These are phyloP conservation scores for Saccharomycopsis sp. DNA, from an alignment of 805 yeast genomes.

Conservation along the genomic window DNA sequence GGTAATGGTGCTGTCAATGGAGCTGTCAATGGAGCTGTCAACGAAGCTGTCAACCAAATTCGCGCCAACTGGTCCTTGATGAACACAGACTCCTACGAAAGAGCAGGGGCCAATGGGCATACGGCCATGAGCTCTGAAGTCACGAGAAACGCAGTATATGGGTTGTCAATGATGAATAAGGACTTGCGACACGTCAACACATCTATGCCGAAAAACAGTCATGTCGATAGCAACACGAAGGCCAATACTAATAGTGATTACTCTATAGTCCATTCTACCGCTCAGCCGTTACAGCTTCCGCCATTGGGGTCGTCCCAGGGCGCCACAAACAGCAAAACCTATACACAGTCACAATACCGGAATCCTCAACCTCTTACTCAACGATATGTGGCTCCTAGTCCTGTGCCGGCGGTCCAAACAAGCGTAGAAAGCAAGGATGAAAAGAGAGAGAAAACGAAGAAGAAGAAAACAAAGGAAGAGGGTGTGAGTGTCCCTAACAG, in stretches of 20 bases:
- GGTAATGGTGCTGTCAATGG: not conserved
- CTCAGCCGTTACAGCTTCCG: not conserved
- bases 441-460: not conserved
- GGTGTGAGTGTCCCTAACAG: conserved; percentile 2
- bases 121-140: not conserved
- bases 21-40: not conserved
- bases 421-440: not conserved
- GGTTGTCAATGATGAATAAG: not conserved
- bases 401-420: not conserved
- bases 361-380: not conserved
- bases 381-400: not conserved
- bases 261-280: not conserved
- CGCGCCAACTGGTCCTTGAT: not conserved
- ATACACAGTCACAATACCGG: not conserved
- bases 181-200: no score
- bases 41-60: not conserved
- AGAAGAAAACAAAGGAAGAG: not conserved
- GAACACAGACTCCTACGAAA: not conserved
- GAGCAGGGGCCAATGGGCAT: not conserved
- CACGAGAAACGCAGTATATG: not conserved
- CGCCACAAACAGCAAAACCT: not conserved
- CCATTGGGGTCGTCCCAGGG: not conserved
- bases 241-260: not conserved
- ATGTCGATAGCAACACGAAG: not conserved
- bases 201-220: not conserved